Base-by-base conservation (phyloP, 441 rosid genomes). In the Populus hybrid region DNA sequence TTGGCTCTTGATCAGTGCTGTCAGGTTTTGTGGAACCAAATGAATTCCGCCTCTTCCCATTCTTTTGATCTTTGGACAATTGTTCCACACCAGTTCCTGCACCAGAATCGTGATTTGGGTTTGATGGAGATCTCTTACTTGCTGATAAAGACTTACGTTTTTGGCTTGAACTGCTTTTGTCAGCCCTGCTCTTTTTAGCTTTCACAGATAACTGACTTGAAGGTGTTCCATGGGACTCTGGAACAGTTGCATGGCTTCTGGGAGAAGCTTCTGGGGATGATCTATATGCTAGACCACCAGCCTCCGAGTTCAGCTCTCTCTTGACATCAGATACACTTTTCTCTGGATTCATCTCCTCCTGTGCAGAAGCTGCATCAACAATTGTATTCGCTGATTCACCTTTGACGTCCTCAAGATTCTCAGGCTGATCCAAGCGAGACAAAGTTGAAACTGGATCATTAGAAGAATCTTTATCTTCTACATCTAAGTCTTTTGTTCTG, bases 181-280 rank as follows among this genome's bases (percentile, higher is more conserved):
- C 89, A 0, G 84, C 61, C 82, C 80, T 89, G 59, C 70, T 88
- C 77, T 80, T 92, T 80, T 85, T 87, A 68, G 87, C 82, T 76
- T 83, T 89, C 24, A 85, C 89, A 2, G 97, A 93, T 59, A 85
- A 86, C 84, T 93, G 91, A 81, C 98, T 93, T 53, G 90, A 88
- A 20, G 99, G 98, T 23, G 99, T 93, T 85, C 92, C 94, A 70
- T 89, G 95, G 65, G 97, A 90, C 67, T 94, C 99, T 2, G 88
- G 87, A 73, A 90, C 77, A 50, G 94, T 89, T 67, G 85, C 81
- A 30, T 84, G 96, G 85, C 93, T 89, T 80, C 85, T 83, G 21
- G 97, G 92, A 71, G 87, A 85, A 64, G 90, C 89, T 84, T 88
- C 97, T n/a, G 90, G 88, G n/a, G 93, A 82, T 34, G 83, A 79